These are phyloP conservation scores for Acacia concinna DNA, from an alignment of 331 rosid species.

Conservation along the genomic window DNA sequence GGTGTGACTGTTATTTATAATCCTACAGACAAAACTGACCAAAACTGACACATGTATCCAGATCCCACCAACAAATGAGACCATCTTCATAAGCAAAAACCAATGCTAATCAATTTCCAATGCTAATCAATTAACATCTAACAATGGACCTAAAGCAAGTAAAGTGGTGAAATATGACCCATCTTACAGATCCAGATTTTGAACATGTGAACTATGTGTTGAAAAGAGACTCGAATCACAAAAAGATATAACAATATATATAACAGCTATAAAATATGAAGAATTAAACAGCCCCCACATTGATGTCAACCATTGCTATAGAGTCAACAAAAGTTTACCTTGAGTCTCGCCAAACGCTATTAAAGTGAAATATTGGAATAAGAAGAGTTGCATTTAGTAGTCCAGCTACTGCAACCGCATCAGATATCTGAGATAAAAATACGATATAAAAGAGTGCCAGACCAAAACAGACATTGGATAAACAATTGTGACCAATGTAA, in stretches of 20 bases:
- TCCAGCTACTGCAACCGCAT: constrained; percentile 99
- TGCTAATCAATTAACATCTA: constrained; percentile 10
- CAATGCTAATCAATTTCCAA: constrained; percentile 3
- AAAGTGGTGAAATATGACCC: constrained; percentile 22
- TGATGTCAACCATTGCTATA: constrained; percentile 21
- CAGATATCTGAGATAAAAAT: constrained; percentile 66
- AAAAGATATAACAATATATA: not conserved
- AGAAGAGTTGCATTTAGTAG: constrained; percentile 86
- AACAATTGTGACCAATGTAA: constrained; percentile 11
- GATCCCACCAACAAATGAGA: constrained; percentile 8
- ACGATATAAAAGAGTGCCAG: constrained; percentile 23
- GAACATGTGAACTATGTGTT: constrained; percentile 5
- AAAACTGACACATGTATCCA: constrained; percentile 5
- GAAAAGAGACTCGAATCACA: constrained; percentile 8
- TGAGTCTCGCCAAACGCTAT: constrained; percentile 96
- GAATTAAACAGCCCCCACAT: constrained; percentile 30
- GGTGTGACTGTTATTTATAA: not conserved
- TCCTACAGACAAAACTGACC: constrained; percentile 3
- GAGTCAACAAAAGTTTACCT: constrained; percentile 49
- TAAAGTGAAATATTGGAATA: constrained; percentile 92
- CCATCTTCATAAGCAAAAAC: not conserved
- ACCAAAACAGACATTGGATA: constrained; percentile 24
- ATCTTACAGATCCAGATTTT: constrained; percentile 22
- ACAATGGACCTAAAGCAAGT: constrained; percentile 1
- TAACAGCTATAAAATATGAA: constrained; percentile 14